Evolutionary conservation across 495 filamentous ascomycete genomes (phyloP).

Genomic region (Penicillium malachiteum): DNA sequence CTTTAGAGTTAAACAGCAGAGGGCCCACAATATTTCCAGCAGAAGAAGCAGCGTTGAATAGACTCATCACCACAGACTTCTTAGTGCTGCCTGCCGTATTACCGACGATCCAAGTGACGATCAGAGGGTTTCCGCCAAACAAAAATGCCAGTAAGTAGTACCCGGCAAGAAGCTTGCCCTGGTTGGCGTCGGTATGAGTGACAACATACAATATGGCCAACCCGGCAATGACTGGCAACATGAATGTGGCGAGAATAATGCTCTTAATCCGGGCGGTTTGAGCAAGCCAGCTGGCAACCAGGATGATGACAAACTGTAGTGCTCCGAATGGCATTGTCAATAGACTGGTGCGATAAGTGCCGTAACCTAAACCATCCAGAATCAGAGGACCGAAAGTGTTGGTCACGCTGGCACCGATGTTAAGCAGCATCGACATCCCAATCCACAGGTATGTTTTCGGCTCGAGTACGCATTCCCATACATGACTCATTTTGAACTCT

Average conservation of each 20-base stretch:
- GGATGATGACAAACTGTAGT: slow-evolving; percentile 44
- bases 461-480: slow-evolving; percentile 46
- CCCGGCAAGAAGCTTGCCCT: slow-evolving; percentile 49
- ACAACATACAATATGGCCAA: slow-evolving; percentile 56
- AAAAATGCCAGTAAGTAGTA: slow-evolving; percentile 65
- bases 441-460: slow-evolving; percentile 51
- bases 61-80: slow-evolving; percentile 54
- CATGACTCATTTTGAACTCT: slow-evolving; percentile 48
- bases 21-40: slow-evolving; percentile 52
- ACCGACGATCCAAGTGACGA: slow-evolving; percentile 51
- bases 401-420: slow-evolving; percentile 60
- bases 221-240: slow-evolving; percentile 57
- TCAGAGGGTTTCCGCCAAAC: slow-evolving; percentile 51
- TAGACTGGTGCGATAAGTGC: slow-evolving; percentile 52
- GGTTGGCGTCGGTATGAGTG: slow-evolving; percentile 36
- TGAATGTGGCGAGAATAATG: slow-evolving; percentile 43
- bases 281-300: slow-evolving; percentile 44
- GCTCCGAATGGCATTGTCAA: slow-evolving; percentile 53
- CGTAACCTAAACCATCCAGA: slow-evolving; percentile 57
- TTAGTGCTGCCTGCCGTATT: slow-evolving; percentile 52
- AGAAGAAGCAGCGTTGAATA: slow-evolving; percentile 43
- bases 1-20: slow-evolving; percentile 41
- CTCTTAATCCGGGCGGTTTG: slow-evolving; percentile 53
- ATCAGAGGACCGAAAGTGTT: slow-evolving; percentile 62
- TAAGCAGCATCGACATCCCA: slow-evolving; percentile 56